Evolutionary conservation across 2,329 filamentous ascomycete genomes (phyloP), one percentile per base, ranked within the genome.

Genomic region (Monosporascus ibericus): DNA sequence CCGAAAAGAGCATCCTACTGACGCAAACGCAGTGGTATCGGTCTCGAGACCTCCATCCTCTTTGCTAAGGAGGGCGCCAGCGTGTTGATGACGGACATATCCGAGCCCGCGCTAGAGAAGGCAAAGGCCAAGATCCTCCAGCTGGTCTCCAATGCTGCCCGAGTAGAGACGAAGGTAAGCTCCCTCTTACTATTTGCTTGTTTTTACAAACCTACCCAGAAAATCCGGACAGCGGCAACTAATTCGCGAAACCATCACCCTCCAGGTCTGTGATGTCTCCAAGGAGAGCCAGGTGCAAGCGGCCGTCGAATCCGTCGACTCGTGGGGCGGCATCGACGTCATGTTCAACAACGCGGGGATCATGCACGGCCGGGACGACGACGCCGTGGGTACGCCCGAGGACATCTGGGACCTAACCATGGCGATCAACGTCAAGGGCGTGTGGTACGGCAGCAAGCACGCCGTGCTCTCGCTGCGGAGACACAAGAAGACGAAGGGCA

Each of bases 311-410:
- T 73, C 80, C 9, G 74, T 92, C 53, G 92, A 96, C 70, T 68
- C 81, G 52, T 95, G 89, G 88, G 92, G 92, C 65, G 92, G 92
- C 44, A 73, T 94, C 3, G 92, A 96, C 69, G 78, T 96, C 66
- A 89, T 96, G 64, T 96, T 96, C 84, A 96, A 96, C 83, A 96
- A 96, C 70, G 92, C 92, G 24, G 92, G 92, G 51, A 96, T 96
- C 71, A 96, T 96, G 92, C 92, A 96, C 74, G 85, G 84, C 47
- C 78, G 87, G 52, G 87, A 91, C 69, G 85, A 82, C 65, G 86
- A 90, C 70, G 90, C 92, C 48, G 76, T 95, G 68, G 82, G 87
- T 68, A 96, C 91, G 1, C 85, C 89, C 48, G 90, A 96, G 75
- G 85, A 83, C 63, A 92, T 96, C 75, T 96, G 92, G 92, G 90